phyloP scores from a whole-genome alignment of 2,329 filamentous ascomycete species.

The Dactylonectria macrodidyma region DNA sequence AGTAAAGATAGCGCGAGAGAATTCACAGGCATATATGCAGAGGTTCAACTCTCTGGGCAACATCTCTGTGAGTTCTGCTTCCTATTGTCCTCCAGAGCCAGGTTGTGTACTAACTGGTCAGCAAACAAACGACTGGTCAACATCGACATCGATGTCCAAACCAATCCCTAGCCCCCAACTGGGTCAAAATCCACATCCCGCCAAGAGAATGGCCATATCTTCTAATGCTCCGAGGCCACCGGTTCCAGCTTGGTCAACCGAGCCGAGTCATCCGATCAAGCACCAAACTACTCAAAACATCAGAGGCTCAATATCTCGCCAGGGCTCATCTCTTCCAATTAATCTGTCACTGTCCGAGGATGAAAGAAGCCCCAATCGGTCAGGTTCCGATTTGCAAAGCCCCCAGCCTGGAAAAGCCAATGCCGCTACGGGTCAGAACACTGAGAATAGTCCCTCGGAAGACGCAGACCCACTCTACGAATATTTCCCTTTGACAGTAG shows the following conservation, averaged over 20 bases:
- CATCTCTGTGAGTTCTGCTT: conserved; percentile 50
- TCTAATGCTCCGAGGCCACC: conserved; percentile 67
- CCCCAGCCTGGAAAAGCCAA: conserved; percentile 62
- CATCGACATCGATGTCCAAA: conserved; percentile 54
- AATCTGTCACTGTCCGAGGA: conserved; percentile 73
- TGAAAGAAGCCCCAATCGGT: conserved; percentile 69
- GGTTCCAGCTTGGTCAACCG: conserved; percentile 65
- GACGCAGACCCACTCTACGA: conserved; percentile 90
- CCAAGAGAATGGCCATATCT: conserved; percentile 68
- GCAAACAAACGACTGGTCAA: conserved; percentile 62
- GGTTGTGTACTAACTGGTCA: conserved; percentile 39
- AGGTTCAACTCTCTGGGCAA: conserved; percentile 53
- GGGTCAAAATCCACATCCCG: conserved; percentile 60
- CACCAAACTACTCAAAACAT: conserved; percentile 35
- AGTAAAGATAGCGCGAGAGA: conserved; percentile 54
- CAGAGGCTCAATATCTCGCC: conserved; percentile 44
- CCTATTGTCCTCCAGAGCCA: neutral
- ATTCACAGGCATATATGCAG: conserved; percentile 47
- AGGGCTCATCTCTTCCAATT: conserved; percentile 57
- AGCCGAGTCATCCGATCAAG: conserved; percentile 48
- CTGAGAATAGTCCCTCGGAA: conserved; percentile 76
- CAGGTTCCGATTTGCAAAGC: conserved; percentile 66
- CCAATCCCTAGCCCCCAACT: conserved; percentile 50
- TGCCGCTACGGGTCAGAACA: conserved; percentile 52
- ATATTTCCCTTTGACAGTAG: conserved; percentile 91